Evolutionary conservation across 345 rosid genomes (phyloP).

Genomic region (Salix koriyanagi): DNA sequence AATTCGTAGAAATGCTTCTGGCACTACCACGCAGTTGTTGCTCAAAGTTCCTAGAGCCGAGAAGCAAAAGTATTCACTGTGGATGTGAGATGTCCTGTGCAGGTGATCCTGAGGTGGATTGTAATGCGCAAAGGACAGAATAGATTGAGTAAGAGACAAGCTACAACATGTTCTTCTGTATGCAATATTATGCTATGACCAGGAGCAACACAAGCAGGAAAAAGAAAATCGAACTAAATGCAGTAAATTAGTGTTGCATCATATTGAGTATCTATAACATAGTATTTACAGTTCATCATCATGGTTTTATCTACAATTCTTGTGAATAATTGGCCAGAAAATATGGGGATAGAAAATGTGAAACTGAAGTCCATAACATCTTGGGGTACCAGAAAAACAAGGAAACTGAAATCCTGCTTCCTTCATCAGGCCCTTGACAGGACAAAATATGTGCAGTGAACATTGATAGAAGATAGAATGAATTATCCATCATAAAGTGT

Average conservation of each 20-base stretch:
- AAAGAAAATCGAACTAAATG: too few species aligned
- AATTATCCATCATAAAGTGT: constrained; percentile 1
- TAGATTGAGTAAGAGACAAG: too few species aligned
- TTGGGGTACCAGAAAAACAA: background rate
- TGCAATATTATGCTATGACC: too few species aligned
- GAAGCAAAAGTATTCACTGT: background rate
- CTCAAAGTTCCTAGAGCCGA: background rate
- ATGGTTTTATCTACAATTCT: too few species aligned
- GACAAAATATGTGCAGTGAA: background rate
- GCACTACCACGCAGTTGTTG: background rate
- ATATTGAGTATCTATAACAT: too few species aligned
- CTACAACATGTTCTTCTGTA: too few species aligned
- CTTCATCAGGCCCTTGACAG: background rate
- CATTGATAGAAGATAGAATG: background rate
- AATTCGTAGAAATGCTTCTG: background rate
- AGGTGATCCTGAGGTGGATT: too few species aligned
- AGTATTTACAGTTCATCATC: too few species aligned
- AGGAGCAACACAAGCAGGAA: too few species aligned
- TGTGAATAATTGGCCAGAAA: background rate
- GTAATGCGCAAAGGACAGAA: too few species aligned
- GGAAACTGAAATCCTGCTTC: background rate
- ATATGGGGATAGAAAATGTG: background rate
- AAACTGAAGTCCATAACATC: background rate
- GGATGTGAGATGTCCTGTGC: background rate
- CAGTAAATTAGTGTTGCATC: too few species aligned